Base-by-base conservation (phyloP, 805 yeast genomes). In the Saccharomycopsis synnaedendra region DNA sequence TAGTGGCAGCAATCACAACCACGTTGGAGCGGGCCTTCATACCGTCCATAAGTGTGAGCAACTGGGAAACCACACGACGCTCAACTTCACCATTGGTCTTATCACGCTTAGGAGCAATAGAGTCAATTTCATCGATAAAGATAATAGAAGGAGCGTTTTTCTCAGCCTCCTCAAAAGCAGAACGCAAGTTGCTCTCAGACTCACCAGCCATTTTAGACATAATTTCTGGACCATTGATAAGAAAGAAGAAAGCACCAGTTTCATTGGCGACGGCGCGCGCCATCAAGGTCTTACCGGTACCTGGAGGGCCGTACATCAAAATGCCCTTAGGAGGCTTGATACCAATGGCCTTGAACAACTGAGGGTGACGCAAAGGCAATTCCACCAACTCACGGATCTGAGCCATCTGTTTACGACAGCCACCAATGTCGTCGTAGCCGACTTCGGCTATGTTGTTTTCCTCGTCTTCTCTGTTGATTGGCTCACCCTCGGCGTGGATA, bases 131-230 rank as follows among this genome's bases (percentile, higher is more conserved):
- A 70, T 93, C 98, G 62, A 93, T 93, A 72, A 93, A 93, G 55
- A 93, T 93, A 60, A 93, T 93, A 9, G 98, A 79, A 11, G 98
- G 98, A 10, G 97, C 93, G 66, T 93, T 90, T 71, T 93, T 93
- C 70, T 93, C 98, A 48, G 98, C 98, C 70, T 93, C 98, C 70
- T 93, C 98, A 60, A 93, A 93, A 2, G 98, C 98, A 69, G 89
- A 89, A 73, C 98, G 81, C 66, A 93, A 74, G 62, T 93, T 93
- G 35, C 95, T 85, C 71, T 93, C 98, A 11, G 96, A 85, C 70
- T 93, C 98, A 73, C 98, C 98, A 45, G 98, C 98, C 98, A 93
- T 93, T 71, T 93, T 93, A 48, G 97, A 89, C 98, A 93, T 93
- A 62, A 93, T 95, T 69, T 93, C 98, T 6, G 98, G 98, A 67